These are phyloP conservation scores for Candida corydali DNA, from an alignment of 805 yeast species.

Conservation along the genomic window DNA sequence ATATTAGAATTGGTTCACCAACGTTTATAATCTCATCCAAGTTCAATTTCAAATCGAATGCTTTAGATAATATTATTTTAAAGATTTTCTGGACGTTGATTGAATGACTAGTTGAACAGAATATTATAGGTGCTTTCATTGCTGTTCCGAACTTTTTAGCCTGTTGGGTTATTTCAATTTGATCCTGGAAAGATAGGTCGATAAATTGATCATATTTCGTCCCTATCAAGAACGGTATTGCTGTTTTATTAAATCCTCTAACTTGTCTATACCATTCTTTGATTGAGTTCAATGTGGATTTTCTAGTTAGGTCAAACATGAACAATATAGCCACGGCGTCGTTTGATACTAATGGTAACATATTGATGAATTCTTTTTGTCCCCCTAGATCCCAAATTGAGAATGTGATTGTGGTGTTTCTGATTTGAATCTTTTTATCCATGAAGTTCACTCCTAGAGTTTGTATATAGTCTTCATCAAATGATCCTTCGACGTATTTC, in stretches of 20 bases:
- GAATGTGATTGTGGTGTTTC: slow-evolving; percentile 84
- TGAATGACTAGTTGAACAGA: slow-evolving; percentile 88
- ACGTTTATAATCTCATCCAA: slow-evolving; percentile 77
- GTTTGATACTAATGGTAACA: slow-evolving; percentile 88
- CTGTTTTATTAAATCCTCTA: slow-evolving; percentile 82
- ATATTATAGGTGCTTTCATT: slow-evolving; percentile 81
- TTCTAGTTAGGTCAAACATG: slow-evolving; percentile 83
- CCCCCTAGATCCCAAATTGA: slow-evolving; percentile 97
- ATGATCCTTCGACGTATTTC: slow-evolving; percentile 91
- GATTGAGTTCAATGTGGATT: slow-evolving; percentile 78
- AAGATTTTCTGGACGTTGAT: slow-evolving; percentile 92
- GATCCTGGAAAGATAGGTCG: slow-evolving; percentile 74
- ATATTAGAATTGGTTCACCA: slow-evolving; percentile 90
- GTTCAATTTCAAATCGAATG: slow-evolving; percentile 78
- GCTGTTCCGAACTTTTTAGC: slow-evolving; percentile 83
- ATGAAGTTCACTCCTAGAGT: slow-evolving; percentile 93
- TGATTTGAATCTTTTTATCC: slow-evolving; percentile 82
- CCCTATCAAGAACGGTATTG: slow-evolving; percentile 88
- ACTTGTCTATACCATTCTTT: slow-evolving; percentile 95
- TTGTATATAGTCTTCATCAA: slow-evolving; percentile 88
- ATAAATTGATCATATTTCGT: slow-evolving; percentile 89
- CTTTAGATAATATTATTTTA: slow-evolving; percentile 84
- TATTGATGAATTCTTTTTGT: slow-evolving; percentile 88
- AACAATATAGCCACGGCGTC: slow-evolving; percentile 91
- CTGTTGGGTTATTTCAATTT: slow-evolving; percentile 75